phyloP scores from a whole-genome alignment of 1,284 basidiomycete species.

The Coniophora puteana region DNA sequence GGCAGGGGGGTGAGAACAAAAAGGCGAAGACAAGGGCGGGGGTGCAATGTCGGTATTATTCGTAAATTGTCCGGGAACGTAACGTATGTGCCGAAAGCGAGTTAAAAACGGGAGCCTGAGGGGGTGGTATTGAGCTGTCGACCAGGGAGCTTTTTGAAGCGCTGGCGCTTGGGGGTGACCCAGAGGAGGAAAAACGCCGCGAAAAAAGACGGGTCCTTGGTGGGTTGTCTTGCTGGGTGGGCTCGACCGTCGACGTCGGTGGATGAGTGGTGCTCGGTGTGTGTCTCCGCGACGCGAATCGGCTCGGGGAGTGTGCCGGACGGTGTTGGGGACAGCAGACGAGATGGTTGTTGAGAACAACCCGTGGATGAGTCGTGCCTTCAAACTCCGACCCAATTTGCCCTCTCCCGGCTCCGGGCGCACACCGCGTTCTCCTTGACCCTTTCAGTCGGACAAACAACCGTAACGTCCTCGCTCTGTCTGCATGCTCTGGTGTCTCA shows the following conservation, averaged over 20 bases:
- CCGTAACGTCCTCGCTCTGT: too few species aligned
- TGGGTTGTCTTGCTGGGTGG: too few species aligned
- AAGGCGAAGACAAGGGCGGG: conserved; percentile 15
- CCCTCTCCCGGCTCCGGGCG: conserved; percentile 16
- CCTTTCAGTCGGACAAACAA: conserved; percentile 2
- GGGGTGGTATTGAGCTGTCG: too few species aligned
- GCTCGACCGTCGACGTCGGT: conserved; percentile 2
- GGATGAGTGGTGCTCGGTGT: neutral
- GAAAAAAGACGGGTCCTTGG: conserved; percentile 14
- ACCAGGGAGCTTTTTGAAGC: too few species aligned
- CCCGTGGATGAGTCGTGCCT: conserved; percentile 26
- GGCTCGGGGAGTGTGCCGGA: conserved; percentile 4
- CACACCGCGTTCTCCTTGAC: conserved; percentile 19
- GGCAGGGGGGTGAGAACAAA: conserved; percentile 7
- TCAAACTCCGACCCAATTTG: conserved; percentile 34
- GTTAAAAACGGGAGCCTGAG: too few species aligned
- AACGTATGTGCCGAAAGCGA: too few species aligned
- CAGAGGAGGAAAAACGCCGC: too few species aligned
- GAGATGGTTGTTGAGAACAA: conserved; percentile 36
- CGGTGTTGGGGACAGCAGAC: conserved; percentile 13
- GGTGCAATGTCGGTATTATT: neutral
- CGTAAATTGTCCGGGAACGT: too few species aligned
- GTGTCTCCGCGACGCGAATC: neutral
- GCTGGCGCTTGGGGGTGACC: too few species aligned
- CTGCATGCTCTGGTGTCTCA: too few species aligned